Base-by-base conservation (phyloP, 2,329 filamentous ascomycete genomes). In the Diplocarpon rosae region DNA sequence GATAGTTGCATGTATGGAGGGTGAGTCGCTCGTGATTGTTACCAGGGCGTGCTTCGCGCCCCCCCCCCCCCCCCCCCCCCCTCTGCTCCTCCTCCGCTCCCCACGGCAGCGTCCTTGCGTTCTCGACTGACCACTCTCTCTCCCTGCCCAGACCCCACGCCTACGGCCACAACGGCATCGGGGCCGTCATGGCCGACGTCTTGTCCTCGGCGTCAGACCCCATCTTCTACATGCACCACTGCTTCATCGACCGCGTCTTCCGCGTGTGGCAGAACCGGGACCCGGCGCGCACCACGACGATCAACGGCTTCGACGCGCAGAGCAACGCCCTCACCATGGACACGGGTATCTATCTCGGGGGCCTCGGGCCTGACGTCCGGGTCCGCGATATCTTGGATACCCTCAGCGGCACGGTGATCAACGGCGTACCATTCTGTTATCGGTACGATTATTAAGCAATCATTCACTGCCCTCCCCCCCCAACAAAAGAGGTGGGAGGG, bases 101-200 rank as follows among this genome's bases (percentile, higher is more conserved):
- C n/a, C 20, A 13, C 11, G 9, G 31, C 28, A 32, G 13, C n/a
- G 31, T 27, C 33, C 15, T 30, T 30, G 8, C 29, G 8, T 1
- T 15, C 33, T 8, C 13, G 3, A 11, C 14, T 17, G 9, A n/a
- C 33, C 5, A 10, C 14, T n/a, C 20, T 10, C 12, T 12, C 33
- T 16, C 37, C 16, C 11, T 31, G 15, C 35, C 16, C 15, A 50
- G 47, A 28, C 41, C 44, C 10, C 47, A 50, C 29, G 47, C 44
- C 16, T 47, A 44, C 30, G 47, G 44, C 16, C 47, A 50, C 41
- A 43, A 50, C 35, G 47, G 47, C 20, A 50, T 50, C 33, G 47
- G 47, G 17, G 38, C 31, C 15, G 37, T 45, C 28, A 50, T 50
- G 47, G 41, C 44, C 5, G 47, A 50, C 33, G 44, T 50, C 16